phyloP scores from a whole-genome alignment of 768 basidiomycete species.

The Termitomyces sp. region DNA sequence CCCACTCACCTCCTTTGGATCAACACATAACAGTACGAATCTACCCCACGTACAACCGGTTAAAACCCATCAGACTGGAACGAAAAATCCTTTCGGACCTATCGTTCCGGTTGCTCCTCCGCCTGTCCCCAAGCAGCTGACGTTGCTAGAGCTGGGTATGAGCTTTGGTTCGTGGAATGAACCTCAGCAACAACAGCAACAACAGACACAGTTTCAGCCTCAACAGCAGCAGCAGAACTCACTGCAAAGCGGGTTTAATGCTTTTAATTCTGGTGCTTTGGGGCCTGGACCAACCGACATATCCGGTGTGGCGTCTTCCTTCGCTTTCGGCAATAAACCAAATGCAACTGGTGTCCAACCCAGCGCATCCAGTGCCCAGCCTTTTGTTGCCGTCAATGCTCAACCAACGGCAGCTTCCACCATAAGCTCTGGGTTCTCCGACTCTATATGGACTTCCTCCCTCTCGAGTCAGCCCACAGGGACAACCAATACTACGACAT shows the following conservation, averaged over 20 bases:
- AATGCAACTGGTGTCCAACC: conserved; percentile 13
- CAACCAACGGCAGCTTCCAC: conserved; percentile 33
- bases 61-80: conserved; percentile 87
- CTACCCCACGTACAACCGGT: conserved; percentile 59
- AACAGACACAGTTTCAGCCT: conserved; percentile 15
- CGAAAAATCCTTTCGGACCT: conserved; percentile 91
- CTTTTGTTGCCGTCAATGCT: conserved; percentile 15
- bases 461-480: conserved; percentile 51
- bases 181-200: conserved; percentile 17
- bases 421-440: conserved; percentile 37
- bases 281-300: conserved; percentile 50
- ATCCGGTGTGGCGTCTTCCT: conserved; percentile 70
- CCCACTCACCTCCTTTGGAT: conserved; percentile 46
- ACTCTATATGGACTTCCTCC: conserved; percentile 42
- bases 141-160: conserved; percentile 74
- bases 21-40: conserved; percentile 20
- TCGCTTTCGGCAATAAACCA: conserved; percentile 38
- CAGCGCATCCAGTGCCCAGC: neutral
- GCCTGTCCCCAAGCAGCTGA: conserved; percentile 69
- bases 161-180: conserved; percentile 27
- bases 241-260: conserved; percentile 25
- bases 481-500: conserved; percentile 21
- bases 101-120: conserved; percentile 54
- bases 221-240: conserved; percentile 18
- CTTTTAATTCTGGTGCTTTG: conserved; percentile 34